Evolutionary conservation across 2,329 filamentous ascomycete species (phyloP).

Genomic region (Alternaria postmessia): DNA sequence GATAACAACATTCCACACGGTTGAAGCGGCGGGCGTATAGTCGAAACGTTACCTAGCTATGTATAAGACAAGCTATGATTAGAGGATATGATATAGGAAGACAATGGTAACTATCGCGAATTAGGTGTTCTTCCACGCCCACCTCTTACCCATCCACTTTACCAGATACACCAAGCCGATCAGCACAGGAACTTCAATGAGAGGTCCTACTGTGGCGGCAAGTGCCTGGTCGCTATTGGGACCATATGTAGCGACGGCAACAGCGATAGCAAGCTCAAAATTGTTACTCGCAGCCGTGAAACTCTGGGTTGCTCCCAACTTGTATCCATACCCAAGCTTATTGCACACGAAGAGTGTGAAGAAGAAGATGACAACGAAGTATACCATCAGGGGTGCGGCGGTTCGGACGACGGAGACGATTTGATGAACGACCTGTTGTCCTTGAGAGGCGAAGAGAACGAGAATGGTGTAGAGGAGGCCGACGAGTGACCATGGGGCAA

Average conservation of each 20-base stretch:
- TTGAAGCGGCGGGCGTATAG: too few relatives aligned
- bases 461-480: conserved; percentile 84
- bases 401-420: conserved; percentile 81
- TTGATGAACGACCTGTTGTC: conserved; percentile 76
- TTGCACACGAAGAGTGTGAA: conserved; percentile 66
- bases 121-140: conserved; percentile 54
- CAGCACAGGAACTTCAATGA: conserved; percentile 83
- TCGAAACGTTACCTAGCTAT: too few relatives aligned
- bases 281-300: conserved; percentile 89
- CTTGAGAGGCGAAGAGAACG: conserved; percentile 80
- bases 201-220: conserved; percentile 77
- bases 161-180: conserved; percentile 77
- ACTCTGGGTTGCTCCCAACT: conserved; percentile 73
- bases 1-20: too few relatives aligned
- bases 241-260: conserved; percentile 79
- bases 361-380: conserved; percentile 77
- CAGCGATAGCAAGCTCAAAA: conserved; percentile 85
- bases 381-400: conserved; percentile 77
- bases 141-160: conserved; percentile 62
- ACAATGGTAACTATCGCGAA: neutral
- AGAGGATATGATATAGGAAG: too few relatives aligned
- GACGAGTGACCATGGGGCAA: conserved; percentile 76
- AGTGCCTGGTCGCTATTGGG: conserved; percentile 77
- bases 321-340: conserved; percentile 72
- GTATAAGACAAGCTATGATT: too few relatives aligned